Percentiles rank a stretch among this genome's conserved stretches.
phyloP scores from a whole-genome alignment of 805 yeast genomes.

The Nakazawaea anatomiae region DNA sequence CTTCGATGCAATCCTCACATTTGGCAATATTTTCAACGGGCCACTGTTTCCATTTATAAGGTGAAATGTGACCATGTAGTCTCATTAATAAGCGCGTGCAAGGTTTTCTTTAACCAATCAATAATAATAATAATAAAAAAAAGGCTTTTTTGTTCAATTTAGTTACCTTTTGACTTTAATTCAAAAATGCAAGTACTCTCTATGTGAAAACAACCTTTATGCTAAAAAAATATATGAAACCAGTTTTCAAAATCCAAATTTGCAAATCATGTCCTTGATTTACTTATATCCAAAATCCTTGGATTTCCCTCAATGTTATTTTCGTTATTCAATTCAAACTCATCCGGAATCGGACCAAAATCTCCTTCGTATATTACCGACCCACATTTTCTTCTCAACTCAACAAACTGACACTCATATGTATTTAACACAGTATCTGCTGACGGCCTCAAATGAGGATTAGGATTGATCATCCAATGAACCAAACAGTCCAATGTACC shows the following conservation, averaged over 20 bases:
- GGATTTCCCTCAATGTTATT: slow-evolving; percentile 5
- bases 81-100: too few relatives aligned
- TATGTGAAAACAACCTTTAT: too few relatives aligned
- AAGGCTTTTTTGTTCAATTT: too few relatives aligned
- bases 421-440: slow-evolving; percentile 64
- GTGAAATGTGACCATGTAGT: too few relatives aligned
- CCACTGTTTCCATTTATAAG: too few relatives aligned
- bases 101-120: too few relatives aligned
- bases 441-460: slow-evolving; percentile 75
- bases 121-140: too few relatives aligned
- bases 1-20: too few relatives aligned
- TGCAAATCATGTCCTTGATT: background rate
- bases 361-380: slow-evolving; percentile 96
- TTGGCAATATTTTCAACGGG: too few relatives aligned
- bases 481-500: slow-evolving; percentile 75
- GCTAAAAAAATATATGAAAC: background rate
- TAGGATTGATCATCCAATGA: slow-evolving; percentile 84
- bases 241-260: background rate
- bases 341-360: slow-evolving; percentile 72
- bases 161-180: too few relatives aligned
- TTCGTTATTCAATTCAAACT: slow-evolving; percentile 15
- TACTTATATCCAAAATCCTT: slow-evolving; percentile 5
- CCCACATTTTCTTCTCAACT: slow-evolving; percentile 78
- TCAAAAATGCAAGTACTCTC: too few relatives aligned
- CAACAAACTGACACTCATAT: slow-evolving; percentile 74